Evolutionary conservation across 2,329 filamentous ascomycete species (phyloP).

Genomic region (Alternaria infectoria): DNA sequence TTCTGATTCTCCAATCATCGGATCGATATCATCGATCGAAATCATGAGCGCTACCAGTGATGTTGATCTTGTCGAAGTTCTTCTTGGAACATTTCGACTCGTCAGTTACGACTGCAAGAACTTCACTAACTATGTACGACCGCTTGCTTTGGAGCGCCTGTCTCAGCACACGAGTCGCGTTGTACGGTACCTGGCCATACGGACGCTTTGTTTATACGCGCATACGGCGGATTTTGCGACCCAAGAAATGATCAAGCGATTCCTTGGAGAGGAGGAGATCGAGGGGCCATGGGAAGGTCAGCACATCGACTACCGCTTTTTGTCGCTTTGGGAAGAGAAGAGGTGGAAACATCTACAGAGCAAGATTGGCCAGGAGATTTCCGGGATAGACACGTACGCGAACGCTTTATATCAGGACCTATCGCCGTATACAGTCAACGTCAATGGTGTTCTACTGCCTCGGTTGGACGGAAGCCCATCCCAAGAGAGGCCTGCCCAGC

Average conservation of each 20-base stretch:
- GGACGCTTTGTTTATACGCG: slow-evolving; percentile 79
- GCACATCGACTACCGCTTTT: slow-evolving; percentile 78
- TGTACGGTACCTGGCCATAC: slow-evolving; percentile 80
- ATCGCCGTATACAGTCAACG: slow-evolving; percentile 40
- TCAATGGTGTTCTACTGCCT: slow-evolving; percentile 49
- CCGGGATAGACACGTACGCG: not conserved
- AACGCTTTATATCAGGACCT: slow-evolving; percentile 25
- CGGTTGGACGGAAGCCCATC: slow-evolving; percentile 41
- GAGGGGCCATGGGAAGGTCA: slow-evolving; percentile 76
- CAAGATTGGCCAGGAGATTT: slow-evolving; percentile 11
- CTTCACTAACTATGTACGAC: slow-evolving; percentile 70
- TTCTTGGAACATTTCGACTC: slow-evolving; percentile 79
- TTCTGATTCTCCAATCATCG: slow-evolving; percentile 34
- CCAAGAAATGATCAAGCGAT: slow-evolving; percentile 71
- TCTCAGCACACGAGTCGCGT: slow-evolving; percentile 65
- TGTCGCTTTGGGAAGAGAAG: slow-evolving; percentile 68
- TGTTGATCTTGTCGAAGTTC: slow-evolving; percentile 49
- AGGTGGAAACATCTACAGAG: slow-evolving; percentile 50
- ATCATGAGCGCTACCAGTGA: not conserved
- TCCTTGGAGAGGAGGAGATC: slow-evolving; percentile 69
- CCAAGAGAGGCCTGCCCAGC: slow-evolving; percentile 30
- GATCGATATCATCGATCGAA: slow-evolving; percentile 5
- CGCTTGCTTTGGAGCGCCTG: slow-evolving; percentile 70
- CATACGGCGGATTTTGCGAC: slow-evolving; percentile 80
- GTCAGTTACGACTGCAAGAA: slow-evolving; percentile 74